Conservation (phyloP, 2,329 filamentous ascomycete species). For the Neofusicoccum umdonicola region DNA sequence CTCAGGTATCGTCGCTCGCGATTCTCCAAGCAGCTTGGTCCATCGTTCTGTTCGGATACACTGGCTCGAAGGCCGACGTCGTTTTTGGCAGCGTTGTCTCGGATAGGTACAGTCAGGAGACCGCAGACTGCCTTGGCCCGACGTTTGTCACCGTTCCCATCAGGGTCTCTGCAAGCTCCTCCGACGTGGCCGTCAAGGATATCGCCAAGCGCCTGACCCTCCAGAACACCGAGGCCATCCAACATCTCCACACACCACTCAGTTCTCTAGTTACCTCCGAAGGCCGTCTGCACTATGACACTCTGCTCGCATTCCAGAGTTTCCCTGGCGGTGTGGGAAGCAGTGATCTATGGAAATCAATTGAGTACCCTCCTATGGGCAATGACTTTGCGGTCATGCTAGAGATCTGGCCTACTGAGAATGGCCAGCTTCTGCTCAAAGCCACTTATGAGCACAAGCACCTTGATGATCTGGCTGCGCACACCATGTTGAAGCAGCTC, state of each 20-base stretch:
- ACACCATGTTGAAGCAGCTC: slow-evolving; percentile 13
- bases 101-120: slow-evolving; percentile 15
- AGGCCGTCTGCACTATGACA: slow-evolving; percentile 14
- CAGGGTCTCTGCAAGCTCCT: background rate
- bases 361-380: slow-evolving; percentile 28
- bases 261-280: slow-evolving; percentile 14
- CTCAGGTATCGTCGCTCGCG: slow-evolving; percentile 12
- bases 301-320: slow-evolving; percentile 14
- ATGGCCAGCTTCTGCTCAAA: slow-evolving; percentile 27
- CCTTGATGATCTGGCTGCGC: slow-evolving; percentile 23
- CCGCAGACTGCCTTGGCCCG: slow-evolving; percentile 11
- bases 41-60: slow-evolving; percentile 11
- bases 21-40: slow-evolving; percentile 15
- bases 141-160: slow-evolving; percentile 16
- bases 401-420: slow-evolving; percentile 27
- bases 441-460: slow-evolving; percentile 28
- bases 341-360: slow-evolving; percentile 11
- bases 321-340: background rate
- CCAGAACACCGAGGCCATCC: slow-evolving; percentile 12
- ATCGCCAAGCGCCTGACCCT: slow-evolving; percentile 11
- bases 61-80: slow-evolving; percentile 10
- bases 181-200: background rate
- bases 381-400: slow-evolving; percentile 35
- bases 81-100: slow-evolving; percentile 16
- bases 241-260: slow-evolving; percentile 13